These are phyloP conservation scores for Linum usitatissimum DNA, from an alignment of 345 rosid genomes.

Conservation along the genomic window DNA sequence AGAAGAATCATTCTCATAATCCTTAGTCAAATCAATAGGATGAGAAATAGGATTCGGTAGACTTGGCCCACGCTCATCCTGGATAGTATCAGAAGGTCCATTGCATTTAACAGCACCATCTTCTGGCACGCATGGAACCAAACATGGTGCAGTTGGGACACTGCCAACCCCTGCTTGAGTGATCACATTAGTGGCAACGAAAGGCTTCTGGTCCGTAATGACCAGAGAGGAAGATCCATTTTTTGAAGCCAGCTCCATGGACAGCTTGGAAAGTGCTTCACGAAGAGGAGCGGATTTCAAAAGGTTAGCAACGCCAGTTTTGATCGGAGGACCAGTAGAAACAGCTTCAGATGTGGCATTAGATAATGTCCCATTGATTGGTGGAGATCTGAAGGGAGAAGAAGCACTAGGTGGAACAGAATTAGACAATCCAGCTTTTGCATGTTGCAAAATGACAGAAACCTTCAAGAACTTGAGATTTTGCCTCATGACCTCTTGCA, in stretches of 20 bases:
- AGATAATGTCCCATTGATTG: too few relatives aligned
- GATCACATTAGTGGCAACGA: neutral
- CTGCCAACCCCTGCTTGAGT: constrained; percentile 2
- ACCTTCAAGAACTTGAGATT: constrained; percentile 62
- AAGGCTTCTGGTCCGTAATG: neutral
- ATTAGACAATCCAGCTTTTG: too few relatives aligned
- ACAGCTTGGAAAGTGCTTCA: too few relatives aligned
- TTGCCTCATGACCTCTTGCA: constrained; percentile 60
- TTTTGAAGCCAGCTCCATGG: too few relatives aligned
- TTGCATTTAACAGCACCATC: constrained; percentile 10
- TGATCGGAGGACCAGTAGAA: too few relatives aligned
- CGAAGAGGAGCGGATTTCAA: too few relatives aligned
- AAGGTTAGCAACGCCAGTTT: too few relatives aligned
- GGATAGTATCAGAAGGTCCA: neutral
- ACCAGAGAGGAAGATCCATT: too few relatives aligned
- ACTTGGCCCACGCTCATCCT: constrained; percentile 3
- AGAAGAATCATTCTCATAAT: constrained; percentile 18
- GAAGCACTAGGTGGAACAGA: too few relatives aligned
- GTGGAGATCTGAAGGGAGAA: too few relatives aligned
- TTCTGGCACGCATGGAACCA: constrained; percentile 12
- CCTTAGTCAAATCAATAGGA: constrained; percentile 33
- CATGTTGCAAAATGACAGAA: too few relatives aligned
- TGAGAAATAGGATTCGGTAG: constrained; percentile 6
- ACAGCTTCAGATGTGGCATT: too few relatives aligned
- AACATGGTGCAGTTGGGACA: constrained; percentile 1